Evolutionary conservation across 2,329 filamentous ascomycete genomes (phyloP), one percentile per base, ranked within the genome.

Genomic region (Scytalidium lignicola): DNA sequence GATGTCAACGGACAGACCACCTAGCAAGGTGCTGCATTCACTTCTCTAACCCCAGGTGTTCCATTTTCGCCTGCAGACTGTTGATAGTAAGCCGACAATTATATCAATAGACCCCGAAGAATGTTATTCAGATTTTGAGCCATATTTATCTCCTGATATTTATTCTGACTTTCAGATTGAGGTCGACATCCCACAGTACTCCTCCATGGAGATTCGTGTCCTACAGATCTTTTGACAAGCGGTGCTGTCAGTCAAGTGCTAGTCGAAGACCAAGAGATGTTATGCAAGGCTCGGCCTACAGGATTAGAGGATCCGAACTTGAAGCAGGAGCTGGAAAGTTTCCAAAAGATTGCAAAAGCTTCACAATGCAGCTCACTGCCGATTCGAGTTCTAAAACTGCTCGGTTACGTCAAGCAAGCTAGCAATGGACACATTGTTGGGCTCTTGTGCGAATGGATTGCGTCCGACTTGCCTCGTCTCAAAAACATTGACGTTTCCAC

Each of bases 381-480:
- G 45, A 56, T 54, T 41, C 47, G 37, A 45, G 50, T 40, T 10
- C 51, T 50, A 2, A 51, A 43, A 39, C 32, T 56, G 32, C 26
- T 44, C 3, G 52, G 54, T 9, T 48, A 53, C 17, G 50, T 57
- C 44, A 23, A 41, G 2, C 17, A 48, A 44, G 49, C 47, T 51
- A 47, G 51, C n/a, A 20, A 53, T 29, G 44, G 42, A 42, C 21
- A 41, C 13, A 29, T 56, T 48, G 43, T 57, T 51, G 52, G 55
- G 43, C 55, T 57, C 37, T 47, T 57, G 19, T 49, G 55, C 23
- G 51, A 55, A 19, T 54, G 46, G 40, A 52, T 57, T 50, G 46
- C 49, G 49, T 43, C 44, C 9, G 44, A 48, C 40, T 15, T 28
- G 22, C 18, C 26, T 28, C 2, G 29, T 15, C 18, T 26, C 12